Conservation (phyloP, 805 yeast species). For the Lachancea fermentati region DNA sequence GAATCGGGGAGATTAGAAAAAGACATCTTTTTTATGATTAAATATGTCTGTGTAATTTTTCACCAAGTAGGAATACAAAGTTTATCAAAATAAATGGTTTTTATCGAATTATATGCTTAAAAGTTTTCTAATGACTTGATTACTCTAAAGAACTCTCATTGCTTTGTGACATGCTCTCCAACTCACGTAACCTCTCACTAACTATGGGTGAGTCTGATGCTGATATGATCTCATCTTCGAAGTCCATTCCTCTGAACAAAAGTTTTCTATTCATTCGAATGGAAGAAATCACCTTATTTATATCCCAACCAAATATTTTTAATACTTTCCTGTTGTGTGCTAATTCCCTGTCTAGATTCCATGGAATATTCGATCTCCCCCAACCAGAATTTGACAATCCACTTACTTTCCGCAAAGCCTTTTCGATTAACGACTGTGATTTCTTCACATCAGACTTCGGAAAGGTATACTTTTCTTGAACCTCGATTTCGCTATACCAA, state of each 20-base stretch:
- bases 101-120: too few species aligned
- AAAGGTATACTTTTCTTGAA: constrained; percentile 46
- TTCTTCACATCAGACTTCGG: constrained; percentile 33
- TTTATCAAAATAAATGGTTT: too few species aligned
- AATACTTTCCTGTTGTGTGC: neutral
- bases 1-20: neutral
- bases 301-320: neutral
- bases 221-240: neutral
- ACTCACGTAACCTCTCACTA: too few species aligned
- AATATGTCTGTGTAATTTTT: too few species aligned
- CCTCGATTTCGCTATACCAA: constrained; percentile 46
- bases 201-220: neutral
- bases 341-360: neutral
- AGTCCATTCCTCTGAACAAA: neutral
- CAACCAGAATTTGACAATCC: neutral
- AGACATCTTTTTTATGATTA: too few species aligned
- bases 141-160: too few species aligned
- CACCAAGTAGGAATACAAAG: too few species aligned
- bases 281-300: neutral
- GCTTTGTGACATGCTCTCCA: too few species aligned
- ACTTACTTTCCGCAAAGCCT: constrained; percentile 1
- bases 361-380: neutral
- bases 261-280: neutral
- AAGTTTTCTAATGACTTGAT: too few species aligned
- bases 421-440: constrained; percentile 2